Percentiles rank a stretch among this genome's conserved stretches.
Conservation (phyloP, 1,284 basidiomycete genomes). For the Leccinum pachyderme region DNA sequence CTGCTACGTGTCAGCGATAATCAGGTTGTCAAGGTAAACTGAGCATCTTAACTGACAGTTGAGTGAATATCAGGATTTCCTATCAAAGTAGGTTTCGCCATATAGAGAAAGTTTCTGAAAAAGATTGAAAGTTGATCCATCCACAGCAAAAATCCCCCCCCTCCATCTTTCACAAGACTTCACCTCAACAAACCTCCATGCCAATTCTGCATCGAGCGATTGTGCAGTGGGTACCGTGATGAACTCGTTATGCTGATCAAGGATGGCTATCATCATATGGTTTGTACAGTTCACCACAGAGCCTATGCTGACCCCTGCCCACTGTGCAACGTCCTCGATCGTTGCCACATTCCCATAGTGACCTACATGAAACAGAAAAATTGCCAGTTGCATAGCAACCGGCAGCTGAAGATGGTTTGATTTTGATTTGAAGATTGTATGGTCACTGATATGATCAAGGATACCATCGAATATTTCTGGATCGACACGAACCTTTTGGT, state of each 20-base stretch:
- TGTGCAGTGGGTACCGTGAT: not conserved
- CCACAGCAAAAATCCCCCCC: not conserved
- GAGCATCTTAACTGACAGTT: not conserved
- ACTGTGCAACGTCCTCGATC: not conserved
- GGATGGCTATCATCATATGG: not conserved
- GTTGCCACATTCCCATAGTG: not conserved
- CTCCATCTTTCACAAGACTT: not conserved
- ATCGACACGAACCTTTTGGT: not conserved
- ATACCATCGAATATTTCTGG: not conserved
- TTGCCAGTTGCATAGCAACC: slow-evolving; percentile 31
- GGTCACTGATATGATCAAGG: not conserved
- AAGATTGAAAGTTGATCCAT: not conserved
- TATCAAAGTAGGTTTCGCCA: not conserved
- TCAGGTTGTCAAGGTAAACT: not conserved
- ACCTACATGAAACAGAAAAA: not conserved
- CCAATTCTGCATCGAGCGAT: not conserved
- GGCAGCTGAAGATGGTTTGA: slow-evolving; percentile 32
- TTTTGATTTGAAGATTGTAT: not conserved
- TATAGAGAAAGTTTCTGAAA: not conserved
- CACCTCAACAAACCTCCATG: not conserved
- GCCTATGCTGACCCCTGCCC: not conserved
- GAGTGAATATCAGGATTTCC: not conserved
- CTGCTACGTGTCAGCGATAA: not conserved
- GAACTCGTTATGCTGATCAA: not conserved
- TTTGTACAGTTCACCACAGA: not conserved